phyloP scores from a whole-genome alignment of 2,329 filamentous ascomycete species.

The Trichoderma sp. region DNA sequence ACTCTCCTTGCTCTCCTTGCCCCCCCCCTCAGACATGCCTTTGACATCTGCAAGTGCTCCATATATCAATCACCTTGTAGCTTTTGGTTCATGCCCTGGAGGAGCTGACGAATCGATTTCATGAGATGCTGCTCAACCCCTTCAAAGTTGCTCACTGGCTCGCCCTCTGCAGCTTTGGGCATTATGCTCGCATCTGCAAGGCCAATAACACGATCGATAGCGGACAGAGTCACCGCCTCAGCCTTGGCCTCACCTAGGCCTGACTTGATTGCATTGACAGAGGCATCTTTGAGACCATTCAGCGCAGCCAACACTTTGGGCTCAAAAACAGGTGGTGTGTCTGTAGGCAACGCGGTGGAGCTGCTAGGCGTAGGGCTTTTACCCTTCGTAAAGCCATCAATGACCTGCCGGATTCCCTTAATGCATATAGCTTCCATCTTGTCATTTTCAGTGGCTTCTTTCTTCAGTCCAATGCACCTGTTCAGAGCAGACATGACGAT shows the following conservation, averaged over 20 bases:
- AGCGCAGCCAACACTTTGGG: conserved; percentile 42
- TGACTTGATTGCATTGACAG: conserved; percentile 40
- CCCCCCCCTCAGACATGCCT: background rate
- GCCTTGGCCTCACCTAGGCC: conserved; percentile 42
- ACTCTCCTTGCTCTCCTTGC: background rate
- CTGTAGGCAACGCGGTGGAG: conserved; percentile 24
- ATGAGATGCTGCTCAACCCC: conserved; percentile 42
- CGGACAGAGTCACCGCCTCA: conserved; percentile 47
- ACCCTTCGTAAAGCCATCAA: conserved; percentile 42
- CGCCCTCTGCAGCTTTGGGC: conserved; percentile 33
- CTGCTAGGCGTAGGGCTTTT: conserved; percentile 35
- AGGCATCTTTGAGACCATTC: conserved; percentile 45
- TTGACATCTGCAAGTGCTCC: background rate
- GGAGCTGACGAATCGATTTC: conserved; percentile 39
- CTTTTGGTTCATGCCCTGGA: conserved; percentile 41
- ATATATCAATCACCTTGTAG: conserved; percentile 25
- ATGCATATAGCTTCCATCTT: conserved; percentile 47
- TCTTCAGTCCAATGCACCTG: conserved; percentile 48
- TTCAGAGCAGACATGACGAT: conserved; percentile 54
- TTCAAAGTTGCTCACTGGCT: conserved; percentile 35
- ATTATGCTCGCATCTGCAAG: conserved; percentile 44
- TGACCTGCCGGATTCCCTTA: conserved; percentile 41
- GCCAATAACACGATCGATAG: conserved; percentile 49
- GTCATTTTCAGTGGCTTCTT: conserved; percentile 42
- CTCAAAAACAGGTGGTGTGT: conserved; percentile 34